phyloP scores from a whole-genome alignment of 2,329 filamentous ascomycete genomes.

The Colletotrichum aenigma region DNA sequence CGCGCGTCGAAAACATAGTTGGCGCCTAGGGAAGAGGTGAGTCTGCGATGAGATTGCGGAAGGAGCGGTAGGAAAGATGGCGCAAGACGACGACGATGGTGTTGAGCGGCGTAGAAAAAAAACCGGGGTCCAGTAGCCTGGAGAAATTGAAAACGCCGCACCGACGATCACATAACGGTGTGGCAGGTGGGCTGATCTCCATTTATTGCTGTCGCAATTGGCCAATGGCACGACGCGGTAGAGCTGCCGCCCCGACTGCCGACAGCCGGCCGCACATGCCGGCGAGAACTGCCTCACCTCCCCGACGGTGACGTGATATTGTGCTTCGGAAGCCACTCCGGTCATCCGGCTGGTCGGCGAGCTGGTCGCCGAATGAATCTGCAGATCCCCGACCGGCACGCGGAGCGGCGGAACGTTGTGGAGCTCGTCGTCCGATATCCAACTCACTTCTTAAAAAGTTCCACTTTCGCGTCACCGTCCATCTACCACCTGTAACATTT shows the following conservation, averaged over 20 bases:
- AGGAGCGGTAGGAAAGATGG: background rate
- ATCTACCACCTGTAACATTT: background rate
- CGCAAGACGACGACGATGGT: background rate
- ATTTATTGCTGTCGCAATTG: background rate
- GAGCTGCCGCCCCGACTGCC: background rate
- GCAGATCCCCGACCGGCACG: background rate
- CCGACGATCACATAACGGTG: background rate
- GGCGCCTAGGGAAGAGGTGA: background rate
- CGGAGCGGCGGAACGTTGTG: background rate
- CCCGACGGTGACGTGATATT: background rate
- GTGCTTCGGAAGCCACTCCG: background rate
- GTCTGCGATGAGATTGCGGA: background rate
- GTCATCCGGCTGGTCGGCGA: background rate
- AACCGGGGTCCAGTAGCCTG: background rate
- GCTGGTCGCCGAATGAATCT: background rate
- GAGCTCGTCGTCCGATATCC: background rate
- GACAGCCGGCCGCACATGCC: background rate
- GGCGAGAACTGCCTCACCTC: background rate
- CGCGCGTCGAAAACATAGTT: conserved; percentile 26
- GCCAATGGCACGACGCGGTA: background rate
- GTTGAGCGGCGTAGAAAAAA: background rate
- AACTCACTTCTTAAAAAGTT: background rate
- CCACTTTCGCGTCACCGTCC: background rate
- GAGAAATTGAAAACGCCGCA: background rate
- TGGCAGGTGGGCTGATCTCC: background rate